Evolutionary conservation across 2,329 filamentous ascomycete species (phyloP).

Genomic region (Keithomyces neogunnii): DNA sequence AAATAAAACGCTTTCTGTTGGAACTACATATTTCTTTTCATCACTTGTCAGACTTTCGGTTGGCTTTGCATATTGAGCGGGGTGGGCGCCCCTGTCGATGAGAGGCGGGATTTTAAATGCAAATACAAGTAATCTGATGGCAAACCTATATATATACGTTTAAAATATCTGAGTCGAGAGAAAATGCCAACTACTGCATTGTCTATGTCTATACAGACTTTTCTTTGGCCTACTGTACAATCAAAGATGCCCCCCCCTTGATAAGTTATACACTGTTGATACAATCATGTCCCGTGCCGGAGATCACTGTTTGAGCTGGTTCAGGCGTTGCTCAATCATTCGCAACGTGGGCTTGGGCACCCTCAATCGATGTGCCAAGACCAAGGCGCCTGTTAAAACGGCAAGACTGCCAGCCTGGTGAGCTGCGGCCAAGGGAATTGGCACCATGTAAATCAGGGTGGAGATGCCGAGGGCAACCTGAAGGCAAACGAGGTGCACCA

Average conservation of each 20-base stretch:
- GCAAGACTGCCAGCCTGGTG: slow-evolving; percentile 89
- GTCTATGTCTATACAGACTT: neutral
- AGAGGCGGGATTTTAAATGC: slow-evolving; percentile 1
- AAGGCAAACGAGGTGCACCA: slow-evolving; percentile 73
- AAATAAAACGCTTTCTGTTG: slow-evolving; percentile 9
- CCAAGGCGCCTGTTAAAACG: slow-evolving; percentile 70
- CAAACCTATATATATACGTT: neutral
- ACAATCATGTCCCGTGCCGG: neutral
- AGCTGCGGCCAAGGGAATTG: slow-evolving; percentile 75
- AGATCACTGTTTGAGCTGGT: slow-evolving; percentile 16
- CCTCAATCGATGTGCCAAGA: slow-evolving; percentile 71
- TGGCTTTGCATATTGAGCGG: neutral
- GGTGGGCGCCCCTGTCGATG: neutral
- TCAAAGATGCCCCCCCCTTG: neutral
- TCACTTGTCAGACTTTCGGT: neutral
- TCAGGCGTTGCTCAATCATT: slow-evolving; percentile 46
- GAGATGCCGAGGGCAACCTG: slow-evolving; percentile 83
- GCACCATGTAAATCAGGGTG: slow-evolving; percentile 90
- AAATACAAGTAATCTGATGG: slow-evolving; percentile 1
- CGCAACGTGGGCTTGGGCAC: slow-evolving; percentile 58
- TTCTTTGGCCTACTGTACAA: neutral
- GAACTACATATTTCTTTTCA: neutral
- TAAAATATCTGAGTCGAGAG: slow-evolving; percentile 5
- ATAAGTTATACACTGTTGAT: neutral
- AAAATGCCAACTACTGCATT: neutral